phyloP scores from a whole-genome alignment of 495 filamentous ascomycete species.

The Thermochaetoides thermophila region DNA sequence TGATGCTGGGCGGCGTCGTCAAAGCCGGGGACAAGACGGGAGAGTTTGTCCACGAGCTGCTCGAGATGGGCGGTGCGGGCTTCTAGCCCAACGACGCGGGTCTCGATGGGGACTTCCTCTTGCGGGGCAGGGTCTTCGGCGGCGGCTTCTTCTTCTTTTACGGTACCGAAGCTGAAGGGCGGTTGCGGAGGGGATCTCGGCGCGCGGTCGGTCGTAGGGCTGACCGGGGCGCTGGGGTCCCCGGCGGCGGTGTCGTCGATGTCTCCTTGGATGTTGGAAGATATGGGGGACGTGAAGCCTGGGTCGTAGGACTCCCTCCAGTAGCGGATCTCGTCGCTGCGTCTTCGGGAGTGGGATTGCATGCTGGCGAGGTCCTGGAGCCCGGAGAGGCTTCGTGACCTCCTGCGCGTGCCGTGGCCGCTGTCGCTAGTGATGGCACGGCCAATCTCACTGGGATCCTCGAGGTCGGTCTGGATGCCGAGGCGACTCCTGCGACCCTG shows the following conservation, averaged over 20 bases:
- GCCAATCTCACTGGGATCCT: constrained; percentile 34
- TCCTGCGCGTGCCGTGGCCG: constrained; percentile 23
- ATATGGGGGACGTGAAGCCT: constrained; percentile 31
- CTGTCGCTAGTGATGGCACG: constrained; percentile 38
- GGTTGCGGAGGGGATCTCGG: constrained; percentile 33
- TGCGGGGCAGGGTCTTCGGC: too few relatives aligned
- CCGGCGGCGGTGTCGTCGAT: constrained; percentile 23
- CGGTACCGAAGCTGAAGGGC: constrained; percentile 43
- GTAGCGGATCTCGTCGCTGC: constrained; percentile 43
- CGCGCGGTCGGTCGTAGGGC: constrained; percentile 17
- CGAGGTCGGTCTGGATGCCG: constrained; percentile 8
- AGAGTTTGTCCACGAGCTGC: constrained; percentile 28
- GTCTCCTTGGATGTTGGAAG: constrained; percentile 27
- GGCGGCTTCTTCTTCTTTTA: too few relatives aligned
- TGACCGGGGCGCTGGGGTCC: constrained; percentile 20
- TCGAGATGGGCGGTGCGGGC: constrained; percentile 32
- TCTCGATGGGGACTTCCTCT: too few relatives aligned
- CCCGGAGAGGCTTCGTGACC: constrained; percentile 39
- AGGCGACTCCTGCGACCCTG: constrained; percentile 28
- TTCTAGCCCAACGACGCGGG: constrained; percentile 32
- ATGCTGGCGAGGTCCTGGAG: constrained; percentile 23
- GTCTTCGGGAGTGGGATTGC: constrained; percentile 22
- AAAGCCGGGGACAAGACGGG: constrained; percentile 26
- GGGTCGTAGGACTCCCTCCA: constrained; percentile 40
- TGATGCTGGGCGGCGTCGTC: constrained; percentile 19